Conservation (phyloP, 2,329 filamentous ascomycete genomes). For the Paracoccidioides lutzii region DNA sequence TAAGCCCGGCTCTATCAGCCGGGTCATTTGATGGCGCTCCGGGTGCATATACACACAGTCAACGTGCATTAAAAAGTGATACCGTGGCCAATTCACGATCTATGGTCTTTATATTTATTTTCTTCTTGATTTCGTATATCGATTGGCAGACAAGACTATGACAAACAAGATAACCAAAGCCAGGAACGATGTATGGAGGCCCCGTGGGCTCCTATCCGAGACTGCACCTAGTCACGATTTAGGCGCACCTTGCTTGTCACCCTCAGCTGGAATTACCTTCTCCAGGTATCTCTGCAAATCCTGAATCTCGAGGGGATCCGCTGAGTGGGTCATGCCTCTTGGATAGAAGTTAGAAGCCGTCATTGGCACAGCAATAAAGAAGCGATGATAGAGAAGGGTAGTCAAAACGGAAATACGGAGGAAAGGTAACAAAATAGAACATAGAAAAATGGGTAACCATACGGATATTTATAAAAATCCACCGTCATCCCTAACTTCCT, state of each 20-base stretch:
- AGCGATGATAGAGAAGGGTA: not conserved
- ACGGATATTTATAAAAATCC: constrained; percentile 64
- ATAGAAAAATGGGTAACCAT: constrained; percentile 9
- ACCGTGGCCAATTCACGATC: not conserved
- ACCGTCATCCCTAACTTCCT: constrained; percentile 60
- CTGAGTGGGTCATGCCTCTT: constrained; percentile 61
- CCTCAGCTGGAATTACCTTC: constrained; percentile 38
- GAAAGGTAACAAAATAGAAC: constrained; percentile 29
- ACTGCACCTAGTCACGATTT: not conserved
- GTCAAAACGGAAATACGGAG: constrained; percentile 43
- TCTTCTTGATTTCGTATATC: not conserved
- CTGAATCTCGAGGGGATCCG: constrained; percentile 63
- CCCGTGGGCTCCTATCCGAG: not conserved
- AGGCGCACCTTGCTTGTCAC: constrained; percentile 12
- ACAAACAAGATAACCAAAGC: not conserved
- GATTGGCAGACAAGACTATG: not conserved
- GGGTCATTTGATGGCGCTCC: not conserved
- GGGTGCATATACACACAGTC: not conserved
- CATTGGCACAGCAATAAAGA: constrained; percentile 18
- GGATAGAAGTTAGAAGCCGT: not conserved
- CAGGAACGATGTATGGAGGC: not conserved
- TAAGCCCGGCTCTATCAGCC: not conserved
- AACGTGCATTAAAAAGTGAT: not conserved
- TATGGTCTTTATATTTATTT: not conserved
- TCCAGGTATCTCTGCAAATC: constrained; percentile 58